Evolutionary conservation across 139 green algal species (phyloP).

Genomic region (Micractinium sp.): DNA sequence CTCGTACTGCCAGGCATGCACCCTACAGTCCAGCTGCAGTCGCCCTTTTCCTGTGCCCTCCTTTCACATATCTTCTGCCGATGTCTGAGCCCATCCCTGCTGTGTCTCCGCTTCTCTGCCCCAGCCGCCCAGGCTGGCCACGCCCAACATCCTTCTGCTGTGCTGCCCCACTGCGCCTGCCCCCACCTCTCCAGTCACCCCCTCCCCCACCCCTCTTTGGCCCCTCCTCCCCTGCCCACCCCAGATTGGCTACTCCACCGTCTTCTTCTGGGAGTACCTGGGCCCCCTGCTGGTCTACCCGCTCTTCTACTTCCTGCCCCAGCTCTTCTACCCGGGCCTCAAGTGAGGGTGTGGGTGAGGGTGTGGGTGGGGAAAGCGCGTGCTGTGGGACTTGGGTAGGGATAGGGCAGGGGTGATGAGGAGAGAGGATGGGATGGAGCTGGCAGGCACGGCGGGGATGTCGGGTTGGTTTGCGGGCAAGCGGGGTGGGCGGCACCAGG

Average conservation of each 20-base stretch:
- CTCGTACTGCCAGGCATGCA: background rate
- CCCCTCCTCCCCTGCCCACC: background rate
- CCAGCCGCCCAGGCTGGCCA: background rate
- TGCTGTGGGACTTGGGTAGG: background rate
- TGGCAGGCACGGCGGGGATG: too few species aligned
- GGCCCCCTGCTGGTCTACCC: slow-evolving; percentile 94
- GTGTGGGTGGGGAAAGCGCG: too few species aligned
- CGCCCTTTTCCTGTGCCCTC: background rate
- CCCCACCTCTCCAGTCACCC: background rate
- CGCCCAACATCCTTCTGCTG: background rate
- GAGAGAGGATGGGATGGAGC: too few species aligned
- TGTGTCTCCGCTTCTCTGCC: too few species aligned
- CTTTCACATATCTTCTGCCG: too few species aligned
- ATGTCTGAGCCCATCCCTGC: too few species aligned
- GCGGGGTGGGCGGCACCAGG: too few species aligned
- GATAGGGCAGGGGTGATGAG: too few species aligned
- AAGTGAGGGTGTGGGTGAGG: slow-evolving; percentile 47
- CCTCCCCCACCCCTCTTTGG: background rate
- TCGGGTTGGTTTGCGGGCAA: background rate
- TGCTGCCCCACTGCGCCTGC: too few species aligned
- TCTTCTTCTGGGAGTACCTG: slow-evolving; percentile 99
- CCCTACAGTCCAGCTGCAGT: background rate
- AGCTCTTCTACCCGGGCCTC: slow-evolving; percentile 69
- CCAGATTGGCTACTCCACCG: slow-evolving; percentile 92
- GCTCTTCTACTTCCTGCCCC: slow-evolving; percentile 90